phyloP scores from a whole-genome alignment of 1,139 yeast species.

The Meyerozyma guilliermondii region DNA sequence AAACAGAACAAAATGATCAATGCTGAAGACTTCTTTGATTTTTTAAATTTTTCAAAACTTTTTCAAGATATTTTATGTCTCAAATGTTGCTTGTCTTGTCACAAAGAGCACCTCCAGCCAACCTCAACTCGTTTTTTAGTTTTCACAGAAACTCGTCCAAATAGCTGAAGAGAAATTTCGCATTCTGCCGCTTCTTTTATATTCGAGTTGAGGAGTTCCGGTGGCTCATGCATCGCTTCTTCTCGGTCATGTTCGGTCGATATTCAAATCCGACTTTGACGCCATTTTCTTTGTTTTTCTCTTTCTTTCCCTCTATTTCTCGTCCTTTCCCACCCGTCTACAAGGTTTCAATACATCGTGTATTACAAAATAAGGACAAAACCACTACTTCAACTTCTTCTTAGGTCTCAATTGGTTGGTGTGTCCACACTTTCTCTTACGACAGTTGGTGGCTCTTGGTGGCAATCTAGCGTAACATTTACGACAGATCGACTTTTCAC shows the following conservation, averaged over 20 bases:
- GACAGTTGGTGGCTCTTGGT: constrained; percentile 99
- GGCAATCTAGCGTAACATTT: constrained; percentile 99
- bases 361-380: constrained; percentile 17
- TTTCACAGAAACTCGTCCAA: too few species aligned
- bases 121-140: too few species aligned
- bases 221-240: neutral
- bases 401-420: constrained; percentile 99
- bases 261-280: neutral
- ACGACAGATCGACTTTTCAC: constrained; percentile 99
- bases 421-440: constrained; percentile 99
- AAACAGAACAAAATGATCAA: too few species aligned
- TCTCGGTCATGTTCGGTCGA: neutral
- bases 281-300: neutral
- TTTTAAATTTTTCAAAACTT: too few species aligned
- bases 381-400: constrained; percentile 95
- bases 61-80: too few species aligned
- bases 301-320: neutral
- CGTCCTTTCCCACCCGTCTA: neutral
- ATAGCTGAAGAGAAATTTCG: too few species aligned
- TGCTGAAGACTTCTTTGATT: too few species aligned
- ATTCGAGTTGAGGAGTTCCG: neutral
- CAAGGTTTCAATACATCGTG: neutral
- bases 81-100: too few species aligned
- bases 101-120: too few species aligned
- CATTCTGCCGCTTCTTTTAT: neutral